Base-by-base conservation (phyloP, 148 eudicot species). In the Selenicereus undatus region DNA sequence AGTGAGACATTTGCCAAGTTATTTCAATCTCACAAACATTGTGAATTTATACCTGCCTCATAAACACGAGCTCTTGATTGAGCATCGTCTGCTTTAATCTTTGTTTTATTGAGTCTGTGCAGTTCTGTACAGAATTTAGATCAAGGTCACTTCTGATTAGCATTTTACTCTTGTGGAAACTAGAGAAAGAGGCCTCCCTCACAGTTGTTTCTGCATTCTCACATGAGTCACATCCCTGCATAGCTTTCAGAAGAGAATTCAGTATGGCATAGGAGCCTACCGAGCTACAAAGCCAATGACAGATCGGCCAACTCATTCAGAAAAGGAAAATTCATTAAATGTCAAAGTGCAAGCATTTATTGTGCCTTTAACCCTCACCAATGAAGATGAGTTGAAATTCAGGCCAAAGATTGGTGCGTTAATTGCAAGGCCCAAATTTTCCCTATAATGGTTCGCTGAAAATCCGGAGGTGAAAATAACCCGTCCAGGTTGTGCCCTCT, bases 21-120 rank as follows among this genome's bases (percentile, higher is more conserved):
- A 52, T 65, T 21, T 22, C 66, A 27, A 73, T 22, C 22, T 30
- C 74, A 76, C 10, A 68, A 36, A 50, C 54, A 12, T 48, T 60
- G 16, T 13, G 71, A 24, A 60, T 58, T 75, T 45, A 51, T 82
- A 92, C 97, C 92, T 92, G 97, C 54, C 86, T 83, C 85, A 84
- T 85, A 79, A 88, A 89, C 73, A 77, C 75, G 36, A 81, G 80
- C 82, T 91, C 92, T 78, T 89, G 97, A 79, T 85, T 83, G 76
- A 89, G 83, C 90, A 92, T 91, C 64, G 79, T 88, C 78, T 81
- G 87, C 85, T 84, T 87, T 50, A 89, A 79, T 83, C 71, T 73
- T 65, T 87, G 84, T 78, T 83, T 82, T 11, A 78, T 76, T 35
- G 91, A 82, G 81, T 81, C 85, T 27, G 81, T 51, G 78, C n/a